Evolutionary conservation across 2,329 filamentous ascomycete species (phyloP), one percentile per base, ranked within the genome.

Genomic region (Geosmithia flava): DNA sequence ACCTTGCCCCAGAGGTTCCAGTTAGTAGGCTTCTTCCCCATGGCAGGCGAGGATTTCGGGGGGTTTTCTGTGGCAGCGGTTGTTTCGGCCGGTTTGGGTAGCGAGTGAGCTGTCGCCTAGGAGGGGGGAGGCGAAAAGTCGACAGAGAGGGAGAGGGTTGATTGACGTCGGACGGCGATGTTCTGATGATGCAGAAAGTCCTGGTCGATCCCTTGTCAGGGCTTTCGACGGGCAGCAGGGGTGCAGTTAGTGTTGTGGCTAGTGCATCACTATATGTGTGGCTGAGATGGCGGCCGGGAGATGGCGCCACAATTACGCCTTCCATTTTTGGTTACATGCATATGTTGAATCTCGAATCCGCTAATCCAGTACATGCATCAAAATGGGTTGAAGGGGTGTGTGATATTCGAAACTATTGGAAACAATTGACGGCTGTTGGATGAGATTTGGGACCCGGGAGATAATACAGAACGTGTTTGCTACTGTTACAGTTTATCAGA

Each of bases 1-100:
- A 91, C 87, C 69, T 93, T 93, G 52, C 78, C 64, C 69, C 72
- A 81, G 51, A 78, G 64, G 53, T 64, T 66, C 70, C 78, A 78
- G 50, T 77, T 80, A 47, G 67, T 62, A 23, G 71, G 64, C 56
- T 70, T 76, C 51, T 69, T 70, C 45, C 68, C 59, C 49, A 50
- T 50, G n/a, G 15, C 29, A 3, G 39, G 30, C 20, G 11, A 20
- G 7, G 37, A 23, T 40, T 27, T 20, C 2, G 23, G 44, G 5
- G 23, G 30, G 37, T 40, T 40, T 6, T 37, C 11, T 37, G 33
- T 37, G 33, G 33, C 33, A 7, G 33, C 33, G 3, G 33, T 16
- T 37, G 29, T 37, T 37, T 37, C 33, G 33, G 33, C 33, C 33
- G 33, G 33, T 27, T n/a, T 37, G 15, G 11, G 33, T 37, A 13